Evolutionary conservation across 2,329 filamentous ascomycete species (phyloP), one percentile per base, ranked within the genome.

Genomic region (Bipolaris cookei): DNA sequence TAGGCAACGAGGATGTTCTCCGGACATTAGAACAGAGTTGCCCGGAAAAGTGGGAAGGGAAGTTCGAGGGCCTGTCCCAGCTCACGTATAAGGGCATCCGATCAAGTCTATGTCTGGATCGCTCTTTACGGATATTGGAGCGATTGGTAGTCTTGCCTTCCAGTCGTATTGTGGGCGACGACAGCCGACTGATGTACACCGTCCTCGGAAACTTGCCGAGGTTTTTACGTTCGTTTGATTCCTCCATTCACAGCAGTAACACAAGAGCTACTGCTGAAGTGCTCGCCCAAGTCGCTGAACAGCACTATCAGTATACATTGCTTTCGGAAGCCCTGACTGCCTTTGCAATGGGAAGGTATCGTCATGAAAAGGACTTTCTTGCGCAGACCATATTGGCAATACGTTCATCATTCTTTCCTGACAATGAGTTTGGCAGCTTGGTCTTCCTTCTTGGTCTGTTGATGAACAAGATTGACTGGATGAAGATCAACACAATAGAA

Each of bases 401-500:
- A 42, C 86, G 88, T 54, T 86, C 89, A 45, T 86, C 88, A 25
- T 98, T 91, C 76, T 90, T 97, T 59, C 92, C 93, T 1, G 83
- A 86, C 25, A 85, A 91, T 55, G 94, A 98, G 66, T 92, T 96
- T 65, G 86, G 88, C 58, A 91, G 91, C 80, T 79, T 99, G 10
- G 91, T 92, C 0, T 97, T 97, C 78, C 80, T 98, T 41, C 91
- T 98, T 77, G 92, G 95, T 1, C 84, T 97, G 45, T 82, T 99
- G 51, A 97, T 93, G 13, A 99, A 99, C 71, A 89, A 88, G 32
- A 84, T 89, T 1, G 84, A 90, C 2, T 97, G 92, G 91, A 90
- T 98, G 76, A 96, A 96, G 74, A 82, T 93, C 41, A 94, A 95
- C 79, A 92, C 91, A 0, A 96, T 99, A 90, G 89, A 91, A 58